Evolutionary conservation across 352 stramenopile genomes (phyloP), one percentile per base, ranked within the genome.

Genomic region (Phytophthora ohioensis): DNA sequence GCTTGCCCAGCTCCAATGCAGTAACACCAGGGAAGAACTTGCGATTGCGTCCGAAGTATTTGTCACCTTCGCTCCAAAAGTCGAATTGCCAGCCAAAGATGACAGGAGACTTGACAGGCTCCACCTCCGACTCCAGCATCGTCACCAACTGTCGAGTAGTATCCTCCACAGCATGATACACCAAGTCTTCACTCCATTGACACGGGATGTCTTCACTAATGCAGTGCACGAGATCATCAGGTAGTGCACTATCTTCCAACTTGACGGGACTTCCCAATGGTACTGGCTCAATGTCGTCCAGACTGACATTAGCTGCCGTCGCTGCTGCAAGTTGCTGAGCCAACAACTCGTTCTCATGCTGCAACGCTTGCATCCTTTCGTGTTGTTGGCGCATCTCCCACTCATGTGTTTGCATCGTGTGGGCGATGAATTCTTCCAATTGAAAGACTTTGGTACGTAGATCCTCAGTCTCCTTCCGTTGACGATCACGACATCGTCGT

Each of bases 391-490:
- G 71, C 47, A 79, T 57, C 53, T 88, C 80, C 67, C 65, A 79
- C 39, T 91, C 82, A 62, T 91, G 87, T 27, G 79, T 67, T 53
- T 89, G 81, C 65, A 84, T 76, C 52, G 75, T 83, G 60, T 88
- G 81, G 4, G 79, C 67, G 49, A 90, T 90, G 59, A 84, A 90
- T 60, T 91, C 83, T 34, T 91, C 81, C 7, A 91, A 64, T 68
- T 91, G 79, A 55, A 90, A 89, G 31, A 91, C 83, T 45, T 91
- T 89, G 67, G 82, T 81, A 11, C 83, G 81, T 3, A 91, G 76
- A 49, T 91, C 83, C 47, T 91, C 83, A 2, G 83, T 91, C 70
- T 91, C 83, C 55, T 84, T 85, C 47, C 83, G 72, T 46, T 91
- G 83, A 4, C 83, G 83, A 58, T 91, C 80, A 15, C 83, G 79